Conservation (phyloP, 108 stramenopile species). For the Fragilaria crotonensis region DNA sequence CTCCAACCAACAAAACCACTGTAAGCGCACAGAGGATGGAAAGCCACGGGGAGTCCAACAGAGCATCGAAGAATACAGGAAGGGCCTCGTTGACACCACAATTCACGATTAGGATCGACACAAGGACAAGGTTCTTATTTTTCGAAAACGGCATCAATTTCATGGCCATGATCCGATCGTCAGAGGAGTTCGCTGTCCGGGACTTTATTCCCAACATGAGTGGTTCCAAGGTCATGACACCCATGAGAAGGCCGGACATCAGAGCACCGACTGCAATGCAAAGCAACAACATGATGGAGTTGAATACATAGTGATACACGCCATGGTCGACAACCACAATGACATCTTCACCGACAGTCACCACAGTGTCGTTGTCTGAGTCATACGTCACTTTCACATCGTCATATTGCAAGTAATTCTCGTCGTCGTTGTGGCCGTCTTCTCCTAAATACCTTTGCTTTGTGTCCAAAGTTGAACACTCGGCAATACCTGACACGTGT, state of each 20-base stretch:
- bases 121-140: conserved; percentile 87
- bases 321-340: background rate
- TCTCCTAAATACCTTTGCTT: no score
- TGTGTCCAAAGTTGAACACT: no score
- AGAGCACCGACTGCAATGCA: conserved; percentile 82
- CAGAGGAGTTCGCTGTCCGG: conserved; percentile 27
- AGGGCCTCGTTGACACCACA: conserved; percentile 87
- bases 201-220: conserved; percentile 74
- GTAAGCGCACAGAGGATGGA: conserved; percentile 89
- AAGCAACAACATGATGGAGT: conserved; percentile 21
- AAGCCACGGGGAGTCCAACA: conserved; percentile 62
- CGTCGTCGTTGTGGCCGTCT: background rate
- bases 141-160: conserved; percentile 58
- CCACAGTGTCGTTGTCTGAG: background rate
- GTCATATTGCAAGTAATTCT: background rate
- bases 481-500: no score
- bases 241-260: conserved; percentile 93
- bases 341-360: background rate
- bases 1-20: conserved; percentile 59
- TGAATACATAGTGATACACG: background rate
- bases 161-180: conserved; percentile 42
- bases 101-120: conserved; percentile 92
- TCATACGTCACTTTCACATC: background rate
- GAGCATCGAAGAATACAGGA: conserved; percentile 88
- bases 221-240: conserved; percentile 82